These are phyloP conservation scores for Plasmodium coatneyi DNA, from an alignment of 169 alveolate genomes.

Conservation along the genomic window DNA sequence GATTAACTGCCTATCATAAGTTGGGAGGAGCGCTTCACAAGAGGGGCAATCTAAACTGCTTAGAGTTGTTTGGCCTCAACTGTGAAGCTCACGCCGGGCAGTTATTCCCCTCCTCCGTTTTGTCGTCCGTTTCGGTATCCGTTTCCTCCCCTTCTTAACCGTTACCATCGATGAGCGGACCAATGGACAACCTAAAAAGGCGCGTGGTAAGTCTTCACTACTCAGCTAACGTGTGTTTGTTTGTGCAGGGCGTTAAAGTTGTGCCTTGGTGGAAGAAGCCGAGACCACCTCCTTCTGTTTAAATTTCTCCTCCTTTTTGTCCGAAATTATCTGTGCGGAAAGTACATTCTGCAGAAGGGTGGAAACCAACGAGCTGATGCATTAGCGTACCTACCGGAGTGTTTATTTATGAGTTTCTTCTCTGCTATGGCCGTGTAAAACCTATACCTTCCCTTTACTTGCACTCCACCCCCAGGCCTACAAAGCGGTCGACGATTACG, in stretches of 20 bases:
- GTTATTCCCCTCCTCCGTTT: neutral
- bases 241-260: neutral
- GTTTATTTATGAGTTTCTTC: neutral
- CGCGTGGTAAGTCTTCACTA: constrained; percentile 31
- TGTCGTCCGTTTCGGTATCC: neutral
- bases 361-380: neutral
- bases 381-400: neutral
- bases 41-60: neutral
- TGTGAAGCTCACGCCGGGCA: neutral
- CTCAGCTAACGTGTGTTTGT: neutral
- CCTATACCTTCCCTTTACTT: neutral
- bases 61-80: neutral
- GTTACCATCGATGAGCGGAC: neutral
- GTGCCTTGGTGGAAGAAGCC: neutral
- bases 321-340: too few relatives aligned
- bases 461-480: constrained; percentile 76
- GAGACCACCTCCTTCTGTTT: neutral
- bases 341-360: too few relatives aligned
- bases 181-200: constrained; percentile 55
- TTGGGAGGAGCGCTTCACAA: neutral
- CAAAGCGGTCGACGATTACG: constrained; percentile 87
- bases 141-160: neutral
- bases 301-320: neutral
- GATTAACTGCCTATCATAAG: neutral
- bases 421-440: neutral